Base-by-base conservation (phyloP, 371 early-diverging fungal species). In the Batkoa obscura region DNA sequence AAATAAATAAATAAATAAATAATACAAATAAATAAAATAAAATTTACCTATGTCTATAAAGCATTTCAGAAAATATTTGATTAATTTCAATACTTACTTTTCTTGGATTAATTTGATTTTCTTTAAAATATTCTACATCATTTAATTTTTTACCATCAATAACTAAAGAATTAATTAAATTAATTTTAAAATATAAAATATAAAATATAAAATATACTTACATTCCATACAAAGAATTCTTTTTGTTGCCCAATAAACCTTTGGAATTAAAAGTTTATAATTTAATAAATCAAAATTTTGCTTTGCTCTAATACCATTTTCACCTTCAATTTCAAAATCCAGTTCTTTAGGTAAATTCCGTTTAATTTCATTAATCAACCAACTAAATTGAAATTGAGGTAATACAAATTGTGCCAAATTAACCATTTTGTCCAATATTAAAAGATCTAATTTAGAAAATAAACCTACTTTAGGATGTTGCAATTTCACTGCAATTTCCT, bases 281-380 rank as follows among this genome's bases (percentile, higher is more conserved):
- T 62, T 60, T 41, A 66, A 67, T 6, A 56, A 35, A 0, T 67
- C 63, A 68, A 88, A 90, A 57, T 86, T 77, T 36, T 59, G 57
- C 3, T 59, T 58, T 1, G 83, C 78, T 56, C 70, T 66, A 35
- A 68, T 68, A 3, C 88, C 80, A 67, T 94, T 90, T 32, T 50
- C 58, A 0, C 83, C 81, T 65, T 94, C 95, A 58, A 71, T 67
- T 2, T 58, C 64, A 66, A 94, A 95, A 64, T 94, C 83, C 33
- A 95, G 71, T 61, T 95, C 95, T 43, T 72, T 69, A 5, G 92
- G 93, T 55, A 95, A 67, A 17, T 77, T 83, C 61, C 72, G 69
- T 55, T 76, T 70, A 83, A 95, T 80, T 66, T 95, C 94, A 13
- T 85, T 81, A 10, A 83, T 83, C 38, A 95, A 65, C 95, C 95